Evolutionary conservation across 2,329 filamentous ascomycete genomes (phyloP).

Genomic region (Salinomyces thailandicus): DNA sequence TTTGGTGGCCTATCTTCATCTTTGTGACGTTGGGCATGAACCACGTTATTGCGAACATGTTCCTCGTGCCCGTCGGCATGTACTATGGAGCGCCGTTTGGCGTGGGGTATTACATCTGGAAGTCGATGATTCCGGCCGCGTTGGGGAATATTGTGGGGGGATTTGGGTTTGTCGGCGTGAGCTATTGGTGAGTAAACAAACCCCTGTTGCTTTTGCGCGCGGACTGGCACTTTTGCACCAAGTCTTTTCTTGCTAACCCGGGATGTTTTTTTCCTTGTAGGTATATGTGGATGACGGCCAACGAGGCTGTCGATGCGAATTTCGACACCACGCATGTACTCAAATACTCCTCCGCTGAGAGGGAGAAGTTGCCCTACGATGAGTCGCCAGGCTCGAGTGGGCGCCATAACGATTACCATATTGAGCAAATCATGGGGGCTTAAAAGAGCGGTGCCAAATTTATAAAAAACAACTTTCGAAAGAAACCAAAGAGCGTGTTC

Average conservation of each 20-base stretch:
- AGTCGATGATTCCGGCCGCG: constrained; percentile 44
- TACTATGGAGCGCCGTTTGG: constrained; percentile 38
- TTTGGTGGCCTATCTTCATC: constrained; percentile 47
- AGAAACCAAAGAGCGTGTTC: no score
- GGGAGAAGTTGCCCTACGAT: no score
- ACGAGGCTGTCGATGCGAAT: constrained; percentile 1
- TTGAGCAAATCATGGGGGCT: no score
- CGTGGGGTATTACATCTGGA: constrained; percentile 47
- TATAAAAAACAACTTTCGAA: no score
- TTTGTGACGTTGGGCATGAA: constrained; percentile 40
- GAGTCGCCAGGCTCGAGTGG: no score
- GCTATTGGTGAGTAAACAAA: constrained; percentile 33
- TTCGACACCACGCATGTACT: constrained; percentile 3
- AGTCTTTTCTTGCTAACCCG: background rate
- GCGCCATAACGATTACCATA: no score
- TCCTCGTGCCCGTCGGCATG: constrained; percentile 37
- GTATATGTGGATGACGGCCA: background rate
- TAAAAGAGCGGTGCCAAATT: no score
- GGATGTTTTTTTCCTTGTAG: no score
- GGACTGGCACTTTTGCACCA: background rate
- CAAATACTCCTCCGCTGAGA: no score
- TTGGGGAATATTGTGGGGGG: constrained; percentile 48
- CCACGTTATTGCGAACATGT: constrained; percentile 48
- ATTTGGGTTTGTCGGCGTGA: constrained; percentile 40
- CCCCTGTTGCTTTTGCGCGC: background rate